Conservation (phyloP, 768 basidiomycete species). For the Clathrus columnatus region DNA sequence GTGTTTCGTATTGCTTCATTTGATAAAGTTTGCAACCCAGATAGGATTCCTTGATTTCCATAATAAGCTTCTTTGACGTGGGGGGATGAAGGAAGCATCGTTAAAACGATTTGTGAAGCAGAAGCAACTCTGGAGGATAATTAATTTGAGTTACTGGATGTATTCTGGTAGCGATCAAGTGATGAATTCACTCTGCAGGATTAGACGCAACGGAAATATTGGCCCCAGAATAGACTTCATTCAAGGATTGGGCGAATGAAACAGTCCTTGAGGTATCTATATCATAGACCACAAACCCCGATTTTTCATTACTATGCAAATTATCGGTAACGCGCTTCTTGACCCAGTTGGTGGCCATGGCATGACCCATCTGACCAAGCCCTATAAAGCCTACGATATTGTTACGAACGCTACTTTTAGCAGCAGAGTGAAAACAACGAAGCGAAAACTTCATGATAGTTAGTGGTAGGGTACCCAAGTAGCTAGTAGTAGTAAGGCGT, state of each 20-base stretch:
- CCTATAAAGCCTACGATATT: conserved; percentile 62
- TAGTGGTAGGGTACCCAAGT: too few species aligned
- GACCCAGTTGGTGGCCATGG: conserved; percentile 83
- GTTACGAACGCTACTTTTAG: not conserved
- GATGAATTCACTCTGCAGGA: conserved; percentile 61
- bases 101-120: conserved; percentile 60
- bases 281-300: conserved; percentile 68
- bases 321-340: conserved; percentile 43
- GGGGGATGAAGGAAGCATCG: conserved; percentile 89
- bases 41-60: conserved; percentile 51
- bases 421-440: not conserved
- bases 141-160: conserved; percentile 7
- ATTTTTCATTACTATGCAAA: conserved; percentile 39
- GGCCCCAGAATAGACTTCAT: conserved; percentile 48
- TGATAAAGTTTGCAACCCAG: conserved; percentile 44
- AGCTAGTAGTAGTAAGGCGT: too few species aligned
- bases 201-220: conserved; percentile 48
- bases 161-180: conserved; percentile 3
- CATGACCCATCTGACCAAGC: conserved; percentile 80
- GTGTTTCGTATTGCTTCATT: conserved; percentile 33
- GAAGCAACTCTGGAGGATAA: conserved; percentile 44
- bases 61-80: conserved; percentile 75
- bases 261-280: conserved; percentile 50
- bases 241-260: conserved; percentile 49
- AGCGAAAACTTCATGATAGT: not conserved